Percentiles rank a stretch among this genome's conserved stretches.
phyloP scores from a whole-genome alignment of 331 rosid genomes.

The Acacia pycnantha region DNA sequence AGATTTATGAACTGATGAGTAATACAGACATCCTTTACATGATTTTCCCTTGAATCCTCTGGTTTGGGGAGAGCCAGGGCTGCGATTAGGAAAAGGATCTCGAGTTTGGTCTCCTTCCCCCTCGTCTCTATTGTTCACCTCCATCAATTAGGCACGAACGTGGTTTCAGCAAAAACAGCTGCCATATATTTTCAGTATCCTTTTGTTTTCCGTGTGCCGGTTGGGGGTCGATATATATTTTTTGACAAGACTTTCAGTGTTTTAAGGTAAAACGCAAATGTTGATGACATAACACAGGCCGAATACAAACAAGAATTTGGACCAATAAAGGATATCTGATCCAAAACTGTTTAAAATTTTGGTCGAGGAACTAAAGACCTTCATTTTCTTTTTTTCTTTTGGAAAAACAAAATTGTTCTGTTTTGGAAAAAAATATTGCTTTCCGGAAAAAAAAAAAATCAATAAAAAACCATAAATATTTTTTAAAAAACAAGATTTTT shows the following conservation, averaged over 20 bases:
- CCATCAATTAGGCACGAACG: constrained; percentile 31
- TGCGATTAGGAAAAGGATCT: constrained; percentile 37
- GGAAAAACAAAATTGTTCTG: neutral
- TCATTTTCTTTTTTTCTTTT: neutral
- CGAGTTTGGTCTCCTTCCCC: constrained; percentile 34
- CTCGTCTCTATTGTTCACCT: constrained; percentile 27
- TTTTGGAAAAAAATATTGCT: neutral
- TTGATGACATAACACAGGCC: neutral
- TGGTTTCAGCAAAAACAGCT: neutral
- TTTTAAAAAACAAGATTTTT: too few species aligned
- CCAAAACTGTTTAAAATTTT: too few species aligned
- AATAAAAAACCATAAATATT: too few species aligned
- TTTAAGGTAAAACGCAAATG: neutral
- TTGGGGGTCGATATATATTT: neutral
- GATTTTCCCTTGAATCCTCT: constrained; percentile 57
- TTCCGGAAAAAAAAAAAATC: neutral
- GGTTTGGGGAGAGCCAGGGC: constrained; percentile 24
- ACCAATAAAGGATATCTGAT: neutral
- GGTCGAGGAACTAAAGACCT: neutral
- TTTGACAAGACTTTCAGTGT: too few species aligned
- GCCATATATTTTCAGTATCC: neutral
- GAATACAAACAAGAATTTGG: neutral
- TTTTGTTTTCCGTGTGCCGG: neutral
- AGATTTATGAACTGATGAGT: constrained; percentile 67
- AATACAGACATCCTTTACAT: constrained; percentile 83